Conservation (phyloP, 257 asterid genomes). For the Apocynum venetum region DNA sequence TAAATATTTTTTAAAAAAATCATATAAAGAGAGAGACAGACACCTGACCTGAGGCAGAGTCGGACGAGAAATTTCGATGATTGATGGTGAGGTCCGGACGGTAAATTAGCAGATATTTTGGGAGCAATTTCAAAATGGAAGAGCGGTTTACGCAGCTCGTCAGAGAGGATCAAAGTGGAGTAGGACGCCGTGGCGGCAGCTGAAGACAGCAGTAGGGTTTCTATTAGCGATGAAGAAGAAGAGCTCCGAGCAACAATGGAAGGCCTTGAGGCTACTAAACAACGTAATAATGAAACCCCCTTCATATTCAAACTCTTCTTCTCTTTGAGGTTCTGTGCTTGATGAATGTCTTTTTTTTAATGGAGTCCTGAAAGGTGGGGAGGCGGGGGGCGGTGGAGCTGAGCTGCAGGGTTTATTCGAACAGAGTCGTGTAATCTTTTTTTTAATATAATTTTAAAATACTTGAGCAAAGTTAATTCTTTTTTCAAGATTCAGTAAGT, state of each 20-base stretch:
- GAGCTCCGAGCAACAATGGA: slow-evolving; percentile 9
- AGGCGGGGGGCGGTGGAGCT: too few relatives aligned
- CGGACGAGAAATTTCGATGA: slow-evolving; percentile 56
- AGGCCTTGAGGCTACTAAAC: background rate
- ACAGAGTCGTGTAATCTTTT: too few relatives aligned
- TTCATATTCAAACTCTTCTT: background rate
- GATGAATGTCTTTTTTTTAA: background rate
- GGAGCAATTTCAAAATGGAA: slow-evolving; percentile 30
- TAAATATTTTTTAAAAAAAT: background rate
- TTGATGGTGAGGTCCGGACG: slow-evolving; percentile 23
- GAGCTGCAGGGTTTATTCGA: too few relatives aligned
- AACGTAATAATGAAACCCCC: background rate
- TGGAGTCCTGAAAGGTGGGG: too few relatives aligned
- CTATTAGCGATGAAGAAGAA: slow-evolving; percentile 26
- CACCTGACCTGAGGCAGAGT: slow-evolving; percentile 56
- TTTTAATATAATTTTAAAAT: too few relatives aligned
- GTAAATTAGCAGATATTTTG: slow-evolving; percentile 15
- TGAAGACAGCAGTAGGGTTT: slow-evolving; percentile 53
- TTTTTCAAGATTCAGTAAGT: too few relatives aligned
- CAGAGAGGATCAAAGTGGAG: slow-evolving; percentile 49
- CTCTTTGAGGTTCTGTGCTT: background rate
- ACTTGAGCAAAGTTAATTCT: too few relatives aligned
- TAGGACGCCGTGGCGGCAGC: slow-evolving; percentile 65
- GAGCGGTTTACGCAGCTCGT: slow-evolving; percentile 37
- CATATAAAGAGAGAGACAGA: background rate